Percentiles rank a stretch among this genome's conserved stretches.
phyloP scores from a whole-genome alignment of 495 filamentous ascomycete species.

The Chaetomium cochliodes region DNA sequence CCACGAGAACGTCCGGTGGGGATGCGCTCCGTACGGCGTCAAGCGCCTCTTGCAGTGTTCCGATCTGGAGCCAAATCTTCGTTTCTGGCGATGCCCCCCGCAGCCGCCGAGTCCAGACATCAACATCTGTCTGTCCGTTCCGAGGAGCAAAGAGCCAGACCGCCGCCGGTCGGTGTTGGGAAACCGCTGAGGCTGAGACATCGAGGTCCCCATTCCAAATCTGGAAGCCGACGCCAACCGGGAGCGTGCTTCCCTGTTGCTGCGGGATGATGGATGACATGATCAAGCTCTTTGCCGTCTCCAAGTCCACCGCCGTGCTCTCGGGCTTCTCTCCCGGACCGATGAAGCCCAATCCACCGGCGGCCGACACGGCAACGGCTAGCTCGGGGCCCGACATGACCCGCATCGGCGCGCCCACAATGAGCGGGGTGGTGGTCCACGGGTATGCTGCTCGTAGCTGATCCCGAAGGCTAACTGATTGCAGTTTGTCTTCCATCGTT shows the following conservation, averaged over 20 bases:
- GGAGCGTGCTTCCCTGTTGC: constrained; percentile 75
- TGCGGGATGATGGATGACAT: constrained; percentile 52
- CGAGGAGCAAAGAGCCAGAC: constrained; percentile 69
- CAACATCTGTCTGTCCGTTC: constrained; percentile 46
- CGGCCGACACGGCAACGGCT: constrained; percentile 81
- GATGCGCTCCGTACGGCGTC: constrained; percentile 36
- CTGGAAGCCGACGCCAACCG: constrained; percentile 86
- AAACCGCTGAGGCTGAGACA: constrained; percentile 43
- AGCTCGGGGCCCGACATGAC: constrained; percentile 71
- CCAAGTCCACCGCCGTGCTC: constrained; percentile 74
- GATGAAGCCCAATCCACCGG: constrained; percentile 90
- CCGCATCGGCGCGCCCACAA: constrained; percentile 72
- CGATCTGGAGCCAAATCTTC: constrained; percentile 74
- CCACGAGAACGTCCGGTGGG: constrained; percentile 64
- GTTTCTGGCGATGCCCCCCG: constrained; percentile 57
- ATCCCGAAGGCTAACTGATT: constrained; percentile 13
- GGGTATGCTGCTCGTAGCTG: constrained; percentile 50
- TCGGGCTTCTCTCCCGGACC: constrained; percentile 84
- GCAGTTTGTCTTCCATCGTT: constrained; percentile 9
- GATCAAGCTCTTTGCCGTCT: constrained; percentile 61
- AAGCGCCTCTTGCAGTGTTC: constrained; percentile 57
- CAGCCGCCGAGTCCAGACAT: constrained; percentile 55
- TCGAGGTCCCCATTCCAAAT: constrained; percentile 75
- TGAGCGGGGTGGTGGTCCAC: constrained; percentile 61
- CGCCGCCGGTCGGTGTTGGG: constrained; percentile 57